Evolutionary conservation across 768 basidiomycete genomes (phyloP).

Genomic region (Lactifluus echinatus): DNA sequence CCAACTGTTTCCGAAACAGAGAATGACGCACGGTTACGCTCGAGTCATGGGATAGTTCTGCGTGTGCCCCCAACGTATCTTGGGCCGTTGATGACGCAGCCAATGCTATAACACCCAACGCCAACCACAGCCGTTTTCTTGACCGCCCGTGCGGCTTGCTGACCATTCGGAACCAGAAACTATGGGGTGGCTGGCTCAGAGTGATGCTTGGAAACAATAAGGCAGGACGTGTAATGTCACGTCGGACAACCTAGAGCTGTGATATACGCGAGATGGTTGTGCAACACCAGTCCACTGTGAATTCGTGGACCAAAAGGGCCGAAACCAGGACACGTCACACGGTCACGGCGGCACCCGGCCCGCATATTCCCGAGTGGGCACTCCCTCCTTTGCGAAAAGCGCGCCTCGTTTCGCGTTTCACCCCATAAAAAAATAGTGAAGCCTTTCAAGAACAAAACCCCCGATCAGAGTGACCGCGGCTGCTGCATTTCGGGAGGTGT

Average conservation of each 20-base stretch:
- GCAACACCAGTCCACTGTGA: not conserved
- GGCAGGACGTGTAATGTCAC: not conserved
- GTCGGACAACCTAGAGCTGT: not conserved
- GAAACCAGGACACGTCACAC: constrained; percentile 7
- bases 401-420: not conserved
- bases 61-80: constrained; percentile 11
- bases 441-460: no score
- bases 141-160: constrained; percentile 5
- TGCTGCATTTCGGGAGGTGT: no score
- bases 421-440: no score
- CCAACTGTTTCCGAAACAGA: not conserved
- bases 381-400: not conserved
- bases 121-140: constrained; percentile 26
- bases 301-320: no score
- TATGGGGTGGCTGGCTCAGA: not conserved
- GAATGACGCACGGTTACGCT: not conserved
- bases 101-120: constrained; percentile 26
- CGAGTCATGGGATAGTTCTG: constrained; percentile 1
- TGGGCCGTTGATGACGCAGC: constrained; percentile 22
- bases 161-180: constrained; percentile 2
- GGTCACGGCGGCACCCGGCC: not conserved
- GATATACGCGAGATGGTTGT: no score
- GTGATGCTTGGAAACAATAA: not conserved
- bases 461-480: no score
- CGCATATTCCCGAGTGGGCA: constrained; percentile 25